A percentile compares a stretch with the other conserved stretches of the same genome.
Evolutionary conservation across 495 filamentous ascomycete genomes (phyloP).

Genomic region (Umbilicaria muhlenbergii): DNA sequence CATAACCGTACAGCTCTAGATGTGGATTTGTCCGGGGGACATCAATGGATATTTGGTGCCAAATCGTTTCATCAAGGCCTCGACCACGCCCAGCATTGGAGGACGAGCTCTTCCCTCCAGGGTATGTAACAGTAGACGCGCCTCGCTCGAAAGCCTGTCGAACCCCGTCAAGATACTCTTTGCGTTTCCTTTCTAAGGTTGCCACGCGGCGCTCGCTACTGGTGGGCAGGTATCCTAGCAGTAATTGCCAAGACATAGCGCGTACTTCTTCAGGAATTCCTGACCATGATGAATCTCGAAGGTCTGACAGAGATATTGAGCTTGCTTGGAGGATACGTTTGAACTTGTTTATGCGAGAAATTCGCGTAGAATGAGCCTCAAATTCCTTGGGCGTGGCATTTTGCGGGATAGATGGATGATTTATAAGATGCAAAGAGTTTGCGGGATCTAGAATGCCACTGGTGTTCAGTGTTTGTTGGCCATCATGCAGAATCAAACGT

Average conservation of each 20-base stretch:
- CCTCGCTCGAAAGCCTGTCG: constrained; percentile 84
- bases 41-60: constrained; percentile 98
- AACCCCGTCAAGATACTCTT: constrained; percentile 93
- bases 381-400: constrained; percentile 71
- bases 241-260: constrained; percentile 94
- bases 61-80: constrained; percentile 86
- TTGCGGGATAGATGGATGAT: constrained; percentile 58
- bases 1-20: constrained; percentile 84
- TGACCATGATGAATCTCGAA: constrained; percentile 78
- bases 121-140: constrained; percentile 15
- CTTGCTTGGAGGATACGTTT: constrained; percentile 86
- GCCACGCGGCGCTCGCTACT: constrained; percentile 82
- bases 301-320: constrained; percentile 68
- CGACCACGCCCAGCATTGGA: constrained; percentile 36
- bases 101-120: constrained; percentile 22
- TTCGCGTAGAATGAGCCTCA: constrained; percentile 73
- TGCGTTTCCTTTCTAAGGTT: constrained; percentile 85
- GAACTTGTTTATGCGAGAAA: constrained; percentile 96
- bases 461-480: constrained; percentile 2
- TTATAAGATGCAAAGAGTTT: constrained; percentile 88
- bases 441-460: constrained; percentile 52
- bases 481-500: constrained; percentile 4
- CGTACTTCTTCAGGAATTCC: constrained; percentile 89
- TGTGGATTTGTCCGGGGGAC: constrained; percentile 95
- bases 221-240: constrained; percentile 89